Evolutionary conservation across 169 alveolate species (phyloP).

Genomic region (Ichthyophthirius multifiliis): DNA sequence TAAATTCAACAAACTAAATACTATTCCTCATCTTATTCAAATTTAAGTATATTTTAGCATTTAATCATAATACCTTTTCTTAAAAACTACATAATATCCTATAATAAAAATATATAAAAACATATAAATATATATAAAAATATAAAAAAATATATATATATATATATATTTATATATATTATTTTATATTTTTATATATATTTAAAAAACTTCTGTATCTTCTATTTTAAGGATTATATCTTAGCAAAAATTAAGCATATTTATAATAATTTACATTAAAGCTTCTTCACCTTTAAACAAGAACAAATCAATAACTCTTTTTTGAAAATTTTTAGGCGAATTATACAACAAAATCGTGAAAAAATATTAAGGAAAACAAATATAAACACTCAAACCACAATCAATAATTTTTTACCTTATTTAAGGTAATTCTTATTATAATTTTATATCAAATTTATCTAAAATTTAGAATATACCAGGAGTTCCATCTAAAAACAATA

Average conservation of each 20-base stretch:
- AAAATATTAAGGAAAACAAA: slow-evolving; percentile 1
- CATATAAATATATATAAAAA: too few species aligned
- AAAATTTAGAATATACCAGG: background rate
- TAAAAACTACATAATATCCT: slow-evolving; percentile 3
- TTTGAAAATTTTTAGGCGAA: background rate
- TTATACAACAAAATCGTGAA: slow-evolving; percentile 14
- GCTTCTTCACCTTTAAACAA: background rate
- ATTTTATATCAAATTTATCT: background rate
- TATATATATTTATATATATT: too few species aligned
- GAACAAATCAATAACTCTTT: slow-evolving; percentile 5
- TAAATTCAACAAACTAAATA: background rate
- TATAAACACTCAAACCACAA: background rate
- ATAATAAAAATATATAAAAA: background rate
- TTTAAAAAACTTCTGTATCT: background rate
- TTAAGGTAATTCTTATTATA: background rate
- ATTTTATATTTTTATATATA: too few species aligned
- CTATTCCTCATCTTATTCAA: background rate
- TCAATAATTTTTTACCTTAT: background rate
- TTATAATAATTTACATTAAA: background rate
- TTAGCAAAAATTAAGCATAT: background rate
- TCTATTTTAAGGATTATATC: background rate
- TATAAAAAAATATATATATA: too few species aligned
- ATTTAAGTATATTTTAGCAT: background rate
- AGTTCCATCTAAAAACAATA: background rate
- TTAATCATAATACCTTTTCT: background rate